Conservation (phyloP, 2,329 filamentous ascomycete species). For the Fusarium euwallaceae region DNA sequence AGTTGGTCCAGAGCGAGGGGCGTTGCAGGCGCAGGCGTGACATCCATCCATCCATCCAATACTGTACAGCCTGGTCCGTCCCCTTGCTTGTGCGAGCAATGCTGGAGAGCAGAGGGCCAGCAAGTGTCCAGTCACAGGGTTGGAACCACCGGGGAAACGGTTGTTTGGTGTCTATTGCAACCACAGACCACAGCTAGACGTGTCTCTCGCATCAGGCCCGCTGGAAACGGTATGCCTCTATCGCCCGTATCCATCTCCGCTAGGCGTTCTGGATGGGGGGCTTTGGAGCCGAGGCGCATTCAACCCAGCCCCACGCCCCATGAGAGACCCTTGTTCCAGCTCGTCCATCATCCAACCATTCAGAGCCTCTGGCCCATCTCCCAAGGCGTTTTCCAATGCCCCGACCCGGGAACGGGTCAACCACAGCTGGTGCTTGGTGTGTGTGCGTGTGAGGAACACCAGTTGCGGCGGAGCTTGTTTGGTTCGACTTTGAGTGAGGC, state of each 20-base stretch:
- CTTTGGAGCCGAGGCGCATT: slow-evolving; percentile 45
- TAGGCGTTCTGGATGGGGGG: slow-evolving; percentile 45
- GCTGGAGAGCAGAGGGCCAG: slow-evolving; percentile 7
- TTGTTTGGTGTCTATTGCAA: slow-evolving; percentile 27
- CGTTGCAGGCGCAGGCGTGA: slow-evolving; percentile 40
- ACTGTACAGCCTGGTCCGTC: slow-evolving; percentile 16
- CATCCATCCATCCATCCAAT: slow-evolving; percentile 31
- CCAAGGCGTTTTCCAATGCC: slow-evolving; percentile 43
- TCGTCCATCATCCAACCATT: slow-evolving; percentile 37
- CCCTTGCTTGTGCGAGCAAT: slow-evolving; percentile 40
- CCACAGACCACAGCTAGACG: not conserved
- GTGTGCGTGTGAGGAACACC: slow-evolving; percentile 13
- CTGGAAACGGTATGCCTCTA: slow-evolving; percentile 29
- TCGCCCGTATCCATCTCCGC: slow-evolving; percentile 24
- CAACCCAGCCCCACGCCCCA: slow-evolving; percentile 40
- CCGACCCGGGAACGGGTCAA: slow-evolving; percentile 9
- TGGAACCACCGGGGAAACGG: slow-evolving; percentile 23
- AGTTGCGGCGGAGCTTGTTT: slow-evolving; percentile 30
- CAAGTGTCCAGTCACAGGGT: slow-evolving; percentile 18
- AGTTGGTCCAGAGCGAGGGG: slow-evolving; percentile 40
- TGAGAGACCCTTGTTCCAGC: slow-evolving; percentile 39
- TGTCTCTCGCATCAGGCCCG: not conserved
- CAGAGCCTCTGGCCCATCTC: slow-evolving; percentile 24
- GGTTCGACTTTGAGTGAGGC: slow-evolving; percentile 25
- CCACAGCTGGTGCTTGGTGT: slow-evolving; percentile 3